Percentiles rank a stretch among this genome's conserved stretches.
Conservation (phyloP, 2,329 filamentous ascomycete genomes). For the Ophiostoma perfectum region DNA sequence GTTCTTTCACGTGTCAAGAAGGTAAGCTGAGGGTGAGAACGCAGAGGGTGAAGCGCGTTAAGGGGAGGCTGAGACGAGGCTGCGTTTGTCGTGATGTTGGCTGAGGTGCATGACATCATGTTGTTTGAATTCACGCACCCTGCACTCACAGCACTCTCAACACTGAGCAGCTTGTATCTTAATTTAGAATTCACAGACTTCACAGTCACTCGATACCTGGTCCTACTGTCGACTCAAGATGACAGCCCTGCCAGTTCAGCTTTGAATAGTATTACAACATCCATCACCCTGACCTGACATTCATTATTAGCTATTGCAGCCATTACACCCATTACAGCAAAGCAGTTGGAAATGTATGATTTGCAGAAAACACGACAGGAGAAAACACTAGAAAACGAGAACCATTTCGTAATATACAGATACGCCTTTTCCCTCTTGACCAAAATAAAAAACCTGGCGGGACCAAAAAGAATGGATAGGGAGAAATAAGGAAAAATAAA, state of each 20-base stretch:
- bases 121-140: not conserved
- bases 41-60: not conserved
- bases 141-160: not conserved
- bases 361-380: not conserved
- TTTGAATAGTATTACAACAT: too few relatives aligned
- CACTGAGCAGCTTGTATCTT: too few relatives aligned
- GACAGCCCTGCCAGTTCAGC: too few relatives aligned
- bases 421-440: slow-evolving; percentile 12
- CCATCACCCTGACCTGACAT: too few relatives aligned
- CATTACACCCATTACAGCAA: too few relatives aligned
- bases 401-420: slow-evolving; percentile 15
- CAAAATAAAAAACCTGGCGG: slow-evolving; percentile 9
- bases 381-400: not conserved
- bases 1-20: not conserved
- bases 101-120: too few relatives aligned
- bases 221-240: too few relatives aligned
- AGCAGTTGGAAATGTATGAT: not conserved
- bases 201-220: too few relatives aligned
- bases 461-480: not conserved
- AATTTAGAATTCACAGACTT: too few relatives aligned
- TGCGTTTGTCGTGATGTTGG: not conserved
- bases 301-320: too few relatives aligned
- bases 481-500: not conserved
- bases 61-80: not conserved
- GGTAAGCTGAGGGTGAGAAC: not conserved